phyloP scores from a whole-genome alignment of 78 protist genomes.

The Dictyostelium purpureum region DNA sequence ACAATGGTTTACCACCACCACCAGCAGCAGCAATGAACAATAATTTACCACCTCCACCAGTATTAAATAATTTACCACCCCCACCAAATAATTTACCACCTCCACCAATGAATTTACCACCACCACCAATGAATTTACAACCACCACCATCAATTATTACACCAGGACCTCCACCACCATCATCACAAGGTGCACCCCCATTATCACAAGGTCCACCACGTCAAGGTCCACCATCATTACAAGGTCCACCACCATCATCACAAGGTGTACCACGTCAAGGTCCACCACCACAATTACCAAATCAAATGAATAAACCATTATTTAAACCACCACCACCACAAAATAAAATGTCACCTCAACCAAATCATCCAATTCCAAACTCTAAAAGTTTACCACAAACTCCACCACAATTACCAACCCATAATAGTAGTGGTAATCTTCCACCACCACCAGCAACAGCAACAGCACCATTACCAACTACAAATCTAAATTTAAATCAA shows the following conservation, averaged over 20 bases:
- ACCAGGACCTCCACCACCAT: background rate
- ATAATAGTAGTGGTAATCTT: background rate
- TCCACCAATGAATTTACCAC: background rate
- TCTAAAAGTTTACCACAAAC: background rate
- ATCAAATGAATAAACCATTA: background rate
- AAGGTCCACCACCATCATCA: background rate
- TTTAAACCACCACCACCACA: background rate
- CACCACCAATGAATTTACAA: background rate
- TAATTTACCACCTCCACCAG: background rate
- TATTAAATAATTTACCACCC: background rate
- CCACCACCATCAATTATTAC: background rate
- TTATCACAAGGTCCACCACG: conserved; percentile 2
- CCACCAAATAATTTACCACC: background rate
- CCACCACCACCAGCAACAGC: background rate
- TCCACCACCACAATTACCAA: background rate
- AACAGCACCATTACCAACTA: background rate
- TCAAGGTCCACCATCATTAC: background rate
- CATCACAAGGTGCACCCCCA: conserved; percentile 7
- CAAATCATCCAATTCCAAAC: background rate
- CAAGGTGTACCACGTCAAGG: background rate
- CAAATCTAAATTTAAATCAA: background rate
- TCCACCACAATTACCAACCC: background rate
- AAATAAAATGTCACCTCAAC: background rate
- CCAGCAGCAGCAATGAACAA: too few relatives aligned
- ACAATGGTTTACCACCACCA: background rate